Evolutionary conservation across 768 basidiomycete genomes (phyloP), one percentile per base, ranked within the genome.

Genomic region (Collybia nuda): DNA sequence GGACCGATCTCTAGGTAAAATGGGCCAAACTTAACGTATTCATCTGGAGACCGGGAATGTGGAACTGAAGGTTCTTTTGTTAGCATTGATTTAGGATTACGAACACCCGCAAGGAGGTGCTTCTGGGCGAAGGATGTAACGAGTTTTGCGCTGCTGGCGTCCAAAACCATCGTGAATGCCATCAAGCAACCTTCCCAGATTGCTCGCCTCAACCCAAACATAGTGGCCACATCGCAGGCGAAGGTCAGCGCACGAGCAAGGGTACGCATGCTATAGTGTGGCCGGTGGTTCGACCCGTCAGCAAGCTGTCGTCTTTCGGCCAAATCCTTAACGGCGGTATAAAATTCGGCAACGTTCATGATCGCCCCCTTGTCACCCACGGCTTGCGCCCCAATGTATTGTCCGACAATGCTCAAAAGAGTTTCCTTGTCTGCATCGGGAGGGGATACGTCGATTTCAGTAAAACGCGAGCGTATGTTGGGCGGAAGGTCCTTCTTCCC

Each of bases 251-350:
- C 93, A 44, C 97, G 87, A 4, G 91, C 77, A 52, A 99, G 77
- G 0, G 96, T 98, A 18, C 97, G 86, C 91, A 98, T 96, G 69
- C 92, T 98, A 75, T 87, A 99, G 67, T 98, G 93, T 24, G 96
- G 97, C 18, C 87, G 76, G 54, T 88, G 88, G 56, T 98, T 98
- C 12, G 93, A 84, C 1, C 95, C 95, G 61, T 99, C 96, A 6
- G 94, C 92, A 52, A 99, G 84, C 56, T 85, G 81, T 2, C 90
- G 83, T 43, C 75, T 74, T 35, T 85, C 80, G 1, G 90, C 81
- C 14, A 95, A 72, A 21, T 77, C 72, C 71, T 95, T 95, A 44
- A 95, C 85, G 9, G 84, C 80, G 1, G 76, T 64, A 65, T 98
- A 98, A 65, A 96, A 92, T 58, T 98, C 93, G 2, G 90, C 93